Evolutionary conservation across 345 rosid genomes (phyloP), one percentile per base, ranked within the genome.

Genomic region (Toxicodendron radicans): DNA sequence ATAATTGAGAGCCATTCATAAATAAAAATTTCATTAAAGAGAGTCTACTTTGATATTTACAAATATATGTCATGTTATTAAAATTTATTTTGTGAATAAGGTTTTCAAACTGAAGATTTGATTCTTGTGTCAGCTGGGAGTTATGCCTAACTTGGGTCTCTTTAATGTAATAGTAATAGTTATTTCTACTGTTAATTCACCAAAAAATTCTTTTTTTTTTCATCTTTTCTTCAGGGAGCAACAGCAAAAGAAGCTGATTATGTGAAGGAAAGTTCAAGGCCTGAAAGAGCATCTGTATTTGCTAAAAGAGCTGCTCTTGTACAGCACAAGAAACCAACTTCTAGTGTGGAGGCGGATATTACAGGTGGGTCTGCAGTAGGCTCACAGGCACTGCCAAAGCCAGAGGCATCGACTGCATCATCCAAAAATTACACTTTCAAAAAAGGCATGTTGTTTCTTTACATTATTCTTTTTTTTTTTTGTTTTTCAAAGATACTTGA

Each of bases 261-360:
- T 59, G 79, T 84, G 38, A 93, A 84, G 87, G 99, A 93, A 81
- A 81, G 84, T 76, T 81, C 86, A 20, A 89, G 86, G 81, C 82
- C 91, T 52, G 98, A 96, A 78, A 93, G 87, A 78, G 79, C 82
- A 33, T 82, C 90, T 56, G 78, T 83, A 65, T 87, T 87, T 79
- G 85, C 93, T 41, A 96, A 92, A 79, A 78, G 92, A 65, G 84
- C 90, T 65, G 79, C 80, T 75, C 79, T 85, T 58, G 74, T 84
- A 78, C 97, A 87, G 46, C 90, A 87, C 62, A 93, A 86, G 85
- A 90, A 87, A 78, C 95, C 97, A 74, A 85, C 94, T 77, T 96
- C 98, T 56, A 96, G 98, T 75, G 97, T 91, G 33, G 98, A 96
- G 70, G 98, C 97, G 73, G 97, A 89, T 79, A 93, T 93, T 58